A percentile compares a stretch with the other conserved stretches of the same genome.
Conservation (phyloP, 176 grass and related monocot genomes). For the Aegilops tauschii region DNA sequence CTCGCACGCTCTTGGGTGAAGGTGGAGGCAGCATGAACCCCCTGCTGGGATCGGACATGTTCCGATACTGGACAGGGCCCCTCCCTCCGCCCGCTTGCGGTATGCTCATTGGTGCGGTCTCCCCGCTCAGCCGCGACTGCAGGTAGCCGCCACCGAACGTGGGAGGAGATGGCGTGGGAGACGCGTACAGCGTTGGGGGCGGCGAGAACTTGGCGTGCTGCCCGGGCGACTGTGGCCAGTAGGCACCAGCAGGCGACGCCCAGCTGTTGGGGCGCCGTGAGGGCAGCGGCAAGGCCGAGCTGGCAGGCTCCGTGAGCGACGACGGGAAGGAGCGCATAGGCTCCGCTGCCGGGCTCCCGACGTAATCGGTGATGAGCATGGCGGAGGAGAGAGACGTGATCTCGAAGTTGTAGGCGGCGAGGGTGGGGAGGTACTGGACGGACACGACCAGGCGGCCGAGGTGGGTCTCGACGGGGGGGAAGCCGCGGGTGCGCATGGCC, state of each 20-base stretch:
- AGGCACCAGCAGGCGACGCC: constrained; percentile 26
- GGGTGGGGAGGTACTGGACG: constrained; percentile 69
- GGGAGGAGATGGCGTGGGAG: constrained; percentile 79
- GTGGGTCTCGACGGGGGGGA: constrained; percentile 70
- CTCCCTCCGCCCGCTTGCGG: constrained; percentile 42
- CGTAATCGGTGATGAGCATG: constrained; percentile 76
- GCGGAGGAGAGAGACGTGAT: constrained; percentile 53
- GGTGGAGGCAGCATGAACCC: constrained; percentile 74
- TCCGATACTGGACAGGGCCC: constrained; percentile 39
- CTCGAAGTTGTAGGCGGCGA: constrained; percentile 70
- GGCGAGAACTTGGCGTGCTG: constrained; percentile 72
- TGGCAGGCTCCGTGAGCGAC: constrained; percentile 46
- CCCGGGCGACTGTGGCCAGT: constrained; percentile 36
- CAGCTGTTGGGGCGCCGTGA: constrained; percentile 56
- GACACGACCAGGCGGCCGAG: constrained; percentile 75
- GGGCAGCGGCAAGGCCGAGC: constrained; percentile 15
- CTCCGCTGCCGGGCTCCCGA: constrained; percentile 76
- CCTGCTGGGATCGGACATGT: constrained; percentile 70
- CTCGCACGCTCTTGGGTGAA: constrained; percentile 50
- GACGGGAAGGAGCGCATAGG: constrained; percentile 66
- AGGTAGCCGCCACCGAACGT: constrained; percentile 53
- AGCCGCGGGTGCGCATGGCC: constrained; percentile 46
- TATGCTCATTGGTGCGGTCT: constrained; percentile 77
- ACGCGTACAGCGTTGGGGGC: constrained; percentile 50
- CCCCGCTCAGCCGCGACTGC: constrained; percentile 57